Conservation (phyloP, 306 rosid species). For the Carpinus fangiana region DNA sequence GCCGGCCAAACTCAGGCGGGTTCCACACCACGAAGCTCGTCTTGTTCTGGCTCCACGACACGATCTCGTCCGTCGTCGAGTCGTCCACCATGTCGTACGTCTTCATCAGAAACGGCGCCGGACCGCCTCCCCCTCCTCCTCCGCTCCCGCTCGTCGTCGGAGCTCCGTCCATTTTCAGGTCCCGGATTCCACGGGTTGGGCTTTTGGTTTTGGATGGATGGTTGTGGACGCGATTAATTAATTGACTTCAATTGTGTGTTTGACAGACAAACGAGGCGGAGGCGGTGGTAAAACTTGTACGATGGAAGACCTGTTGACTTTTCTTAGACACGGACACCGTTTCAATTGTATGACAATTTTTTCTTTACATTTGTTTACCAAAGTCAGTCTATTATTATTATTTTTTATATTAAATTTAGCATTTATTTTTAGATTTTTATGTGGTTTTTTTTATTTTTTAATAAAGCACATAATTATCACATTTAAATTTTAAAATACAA, state of each 20-base stretch:
- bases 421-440: too few relatives aligned
- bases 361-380: too few relatives aligned
- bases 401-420: too few relatives aligned
- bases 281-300: background rate
- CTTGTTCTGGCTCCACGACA: constrained; percentile 76
- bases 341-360: background rate
- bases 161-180: constrained; percentile 44
- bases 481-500: too few relatives aligned
- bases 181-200: background rate
- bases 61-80: constrained; percentile 69
- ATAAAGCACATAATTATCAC: too few relatives aligned
- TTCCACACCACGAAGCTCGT: constrained; percentile 92
- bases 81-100: constrained; percentile 97
- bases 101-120: constrained; percentile 86
- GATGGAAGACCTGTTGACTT: background rate
- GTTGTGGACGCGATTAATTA: constrained; percentile 10
- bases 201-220: constrained; percentile 17
- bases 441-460: too few relatives aligned
- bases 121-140: constrained; percentile 61
- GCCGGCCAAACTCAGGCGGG: constrained; percentile 80
- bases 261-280: background rate
- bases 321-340: background rate
- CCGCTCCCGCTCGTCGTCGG: constrained; percentile 31
- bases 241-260: background rate
- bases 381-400: too few relatives aligned